A percentile compares a stretch with the other conserved stretches of the same genome.
phyloP scores from a whole-genome alignment of 2,329 filamentous ascomycete genomes.

The Escovopsis sp. region DNA sequence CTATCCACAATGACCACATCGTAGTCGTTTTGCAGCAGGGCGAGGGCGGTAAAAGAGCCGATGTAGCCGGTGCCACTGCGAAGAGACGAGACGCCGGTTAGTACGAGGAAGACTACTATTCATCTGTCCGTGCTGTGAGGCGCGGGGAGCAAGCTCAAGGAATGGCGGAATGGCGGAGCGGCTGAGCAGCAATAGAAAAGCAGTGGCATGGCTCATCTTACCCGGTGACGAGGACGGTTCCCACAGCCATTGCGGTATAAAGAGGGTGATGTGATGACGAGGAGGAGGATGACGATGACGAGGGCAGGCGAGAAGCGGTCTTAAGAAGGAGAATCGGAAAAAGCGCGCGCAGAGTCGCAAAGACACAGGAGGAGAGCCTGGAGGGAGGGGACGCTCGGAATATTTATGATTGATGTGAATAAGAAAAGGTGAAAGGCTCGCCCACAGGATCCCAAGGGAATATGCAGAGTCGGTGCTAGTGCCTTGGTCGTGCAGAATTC shows the following conservation, averaged over 20 bases:
- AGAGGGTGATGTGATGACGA: neutral
- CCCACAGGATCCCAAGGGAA: too few species aligned
- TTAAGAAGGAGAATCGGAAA: too few species aligned
- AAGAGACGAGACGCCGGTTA: constrained; percentile 1
- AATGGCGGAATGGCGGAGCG: constrained; percentile 7
- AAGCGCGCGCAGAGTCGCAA: too few species aligned
- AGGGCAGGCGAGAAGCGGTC: neutral
- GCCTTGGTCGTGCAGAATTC: too few species aligned
- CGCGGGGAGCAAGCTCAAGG: neutral
- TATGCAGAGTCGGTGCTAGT: too few species aligned
- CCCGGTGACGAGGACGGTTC: constrained; percentile 87
- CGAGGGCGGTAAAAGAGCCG: constrained; percentile 87
- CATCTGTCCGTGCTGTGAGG: neutral
- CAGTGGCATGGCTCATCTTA: constrained; percentile 25
- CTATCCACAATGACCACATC: constrained; percentile 94
- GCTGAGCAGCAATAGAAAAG: neutral
- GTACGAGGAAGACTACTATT: neutral
- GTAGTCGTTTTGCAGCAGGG: constrained; percentile 86
- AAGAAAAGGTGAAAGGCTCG: too few species aligned
- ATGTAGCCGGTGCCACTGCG: constrained; percentile 94
- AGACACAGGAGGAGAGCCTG: too few species aligned
- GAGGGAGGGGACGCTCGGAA: too few species aligned
- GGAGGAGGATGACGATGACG: neutral
- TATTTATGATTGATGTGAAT: too few species aligned
- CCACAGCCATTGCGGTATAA: constrained; percentile 50